Conservation (phyloP, 352 stramenopile species). For the Globisporangium takayamanum region DNA sequence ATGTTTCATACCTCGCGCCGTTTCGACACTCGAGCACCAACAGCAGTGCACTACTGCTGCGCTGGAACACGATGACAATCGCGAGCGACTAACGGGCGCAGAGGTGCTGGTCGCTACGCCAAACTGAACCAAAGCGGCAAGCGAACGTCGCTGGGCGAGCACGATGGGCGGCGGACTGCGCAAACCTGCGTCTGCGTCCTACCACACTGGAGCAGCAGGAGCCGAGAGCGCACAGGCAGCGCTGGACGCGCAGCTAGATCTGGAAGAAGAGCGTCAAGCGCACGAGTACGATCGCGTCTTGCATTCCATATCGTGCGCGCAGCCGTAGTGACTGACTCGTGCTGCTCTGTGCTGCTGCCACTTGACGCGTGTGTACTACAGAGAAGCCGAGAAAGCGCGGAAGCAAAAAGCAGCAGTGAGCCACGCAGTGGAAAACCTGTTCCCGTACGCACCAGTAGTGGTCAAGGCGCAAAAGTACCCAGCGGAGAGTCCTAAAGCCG, state of each 20-base stretch:
- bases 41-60: no score
- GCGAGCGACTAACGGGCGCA: no score
- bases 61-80: no score
- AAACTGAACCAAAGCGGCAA: no score
- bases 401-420: conserved; percentile 47
- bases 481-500: conserved; percentile 41
- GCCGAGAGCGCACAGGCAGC: conserved; percentile 13
- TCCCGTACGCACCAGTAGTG: conserved; percentile 66
- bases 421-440: conserved; percentile 75
- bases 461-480: conserved; percentile 71
- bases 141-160: neutral
- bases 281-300: conserved; percentile 25
- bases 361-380: conserved; percentile 7
- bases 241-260: conserved; percentile 42
- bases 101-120: neutral
- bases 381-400: conserved; percentile 35
- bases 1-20: neutral
- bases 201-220: conserved; percentile 19
- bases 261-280: conserved; percentile 51
- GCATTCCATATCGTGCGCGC: neutral
- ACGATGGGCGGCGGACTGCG: conserved; percentile 40
- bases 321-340: neutral
- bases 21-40: no score
- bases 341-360: neutral
- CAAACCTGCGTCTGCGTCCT: conserved; percentile 20